Evolutionary conservation across 306 rosid genomes (phyloP).

Genomic region (Boehmeria nivea): DNA sequence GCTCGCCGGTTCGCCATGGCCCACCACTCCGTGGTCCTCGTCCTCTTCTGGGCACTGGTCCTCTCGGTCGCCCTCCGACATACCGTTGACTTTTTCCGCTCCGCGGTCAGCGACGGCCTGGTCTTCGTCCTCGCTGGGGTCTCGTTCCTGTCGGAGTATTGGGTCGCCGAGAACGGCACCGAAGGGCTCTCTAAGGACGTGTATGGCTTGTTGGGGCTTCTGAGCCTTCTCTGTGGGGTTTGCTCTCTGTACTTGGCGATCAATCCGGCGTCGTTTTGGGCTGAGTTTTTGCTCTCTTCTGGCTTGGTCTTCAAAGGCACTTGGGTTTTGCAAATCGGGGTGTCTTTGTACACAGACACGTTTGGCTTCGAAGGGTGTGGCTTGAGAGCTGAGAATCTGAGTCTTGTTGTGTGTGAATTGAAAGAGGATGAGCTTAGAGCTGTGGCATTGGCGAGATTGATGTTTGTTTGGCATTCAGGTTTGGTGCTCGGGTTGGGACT

Average conservation of each 20-base stretch:
- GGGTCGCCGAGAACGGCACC: slow-evolving; percentile 45
- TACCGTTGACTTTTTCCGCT: slow-evolving; percentile 25
- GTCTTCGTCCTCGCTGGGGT: slow-evolving; percentile 35
- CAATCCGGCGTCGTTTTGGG: slow-evolving; percentile 58
- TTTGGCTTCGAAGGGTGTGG: slow-evolving; percentile 70
- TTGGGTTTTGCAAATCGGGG: slow-evolving; percentile 72
- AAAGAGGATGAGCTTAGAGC: slow-evolving; percentile 69
- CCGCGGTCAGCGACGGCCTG: slow-evolving; percentile 31
- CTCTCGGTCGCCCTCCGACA: slow-evolving; percentile 43
- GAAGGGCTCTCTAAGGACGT: too few species aligned
- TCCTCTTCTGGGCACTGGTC: slow-evolving; percentile 61
- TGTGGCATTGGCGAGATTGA: slow-evolving; percentile 54
- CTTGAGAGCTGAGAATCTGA: slow-evolving; percentile 44
- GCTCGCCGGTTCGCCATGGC: slow-evolving; percentile 54
- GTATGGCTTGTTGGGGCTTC: slow-evolving; percentile 47
- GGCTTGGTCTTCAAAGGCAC: slow-evolving; percentile 75
- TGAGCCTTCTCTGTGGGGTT: slow-evolving; percentile 57
- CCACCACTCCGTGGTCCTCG: slow-evolving; percentile 50
- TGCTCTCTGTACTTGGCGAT: slow-evolving; percentile 53
- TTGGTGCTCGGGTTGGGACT: slow-evolving; percentile 45
- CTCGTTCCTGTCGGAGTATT: slow-evolving; percentile 30
- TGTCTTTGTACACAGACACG: slow-evolving; percentile 62
- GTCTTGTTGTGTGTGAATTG: slow-evolving; percentile 65
- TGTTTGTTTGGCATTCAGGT: slow-evolving; percentile 61
- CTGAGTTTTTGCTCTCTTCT: slow-evolving; percentile 62